phyloP scores from a whole-genome alignment of 2,329 filamentous ascomycete genomes.

The Talaromyces albobiverticillius region DNA sequence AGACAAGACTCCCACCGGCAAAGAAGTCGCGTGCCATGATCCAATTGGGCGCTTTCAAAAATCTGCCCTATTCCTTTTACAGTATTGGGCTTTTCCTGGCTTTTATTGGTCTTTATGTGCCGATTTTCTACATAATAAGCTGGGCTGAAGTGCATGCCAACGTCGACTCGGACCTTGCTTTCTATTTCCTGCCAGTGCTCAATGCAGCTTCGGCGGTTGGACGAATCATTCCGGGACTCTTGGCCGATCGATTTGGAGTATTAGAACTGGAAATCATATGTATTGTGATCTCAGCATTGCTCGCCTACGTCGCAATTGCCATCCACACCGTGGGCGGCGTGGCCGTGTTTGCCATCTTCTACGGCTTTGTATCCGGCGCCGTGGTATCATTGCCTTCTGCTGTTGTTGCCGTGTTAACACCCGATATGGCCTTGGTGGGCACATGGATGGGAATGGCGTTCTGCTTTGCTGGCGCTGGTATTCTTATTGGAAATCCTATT shows the following conservation, averaged over 20 bases:
- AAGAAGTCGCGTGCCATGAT: conserved; percentile 42
- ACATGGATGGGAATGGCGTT: conserved; percentile 58
- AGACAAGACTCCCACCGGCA: conserved; percentile 39
- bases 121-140: conserved; percentile 41
- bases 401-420: conserved; percentile 36
- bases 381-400: conserved; percentile 47
- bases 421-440: conserved; percentile 53
- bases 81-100: conserved; percentile 61
- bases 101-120: conserved; percentile 43
- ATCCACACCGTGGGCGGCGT: conserved; percentile 37
- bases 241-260: conserved; percentile 57
- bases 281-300: conserved; percentile 39
- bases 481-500: conserved; percentile 30
- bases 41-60: conserved; percentile 59
- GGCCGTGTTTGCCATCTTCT: conserved; percentile 41
- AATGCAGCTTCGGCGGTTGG: conserved; percentile 62
- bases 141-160: conserved; percentile 43
- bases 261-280: conserved; percentile 55
- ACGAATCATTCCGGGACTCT: conserved; percentile 56
- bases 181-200: conserved; percentile 66
- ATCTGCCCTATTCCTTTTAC: conserved; percentile 38
- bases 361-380: conserved; percentile 51
- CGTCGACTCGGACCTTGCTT: conserved; percentile 51
- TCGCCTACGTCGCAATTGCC: conserved; percentile 41
- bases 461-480: conserved; percentile 35